A percentile compares a stretch with the other conserved stretches of the same genome.
phyloP scores from a whole-genome alignment of 768 basidiomycete species.

The Naganishia kalamii region DNA sequence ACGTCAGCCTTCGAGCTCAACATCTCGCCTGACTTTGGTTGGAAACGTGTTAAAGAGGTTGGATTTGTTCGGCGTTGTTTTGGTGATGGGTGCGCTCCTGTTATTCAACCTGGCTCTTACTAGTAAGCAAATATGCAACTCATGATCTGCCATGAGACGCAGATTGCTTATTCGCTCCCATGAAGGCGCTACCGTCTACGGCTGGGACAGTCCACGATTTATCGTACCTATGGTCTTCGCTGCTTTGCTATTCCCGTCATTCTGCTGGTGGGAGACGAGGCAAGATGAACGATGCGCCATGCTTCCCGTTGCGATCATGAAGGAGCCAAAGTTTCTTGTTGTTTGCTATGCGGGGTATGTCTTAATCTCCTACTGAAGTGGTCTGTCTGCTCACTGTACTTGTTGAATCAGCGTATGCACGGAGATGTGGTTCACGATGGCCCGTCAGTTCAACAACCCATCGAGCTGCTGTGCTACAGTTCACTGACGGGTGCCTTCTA shows the following conservation, averaged over 20 bases:
- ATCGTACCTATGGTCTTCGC: not conserved
- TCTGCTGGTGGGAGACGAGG: not conserved
- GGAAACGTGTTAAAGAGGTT: too few species aligned
- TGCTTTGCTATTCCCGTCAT: not conserved
- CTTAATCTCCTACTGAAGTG: not conserved
- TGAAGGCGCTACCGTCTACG: not conserved
- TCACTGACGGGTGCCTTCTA: not conserved
- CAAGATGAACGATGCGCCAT: not conserved
- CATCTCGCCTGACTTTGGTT: too few species aligned
- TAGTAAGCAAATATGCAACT: not conserved
- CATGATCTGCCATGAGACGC: too few species aligned
- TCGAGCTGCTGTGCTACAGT: not conserved
- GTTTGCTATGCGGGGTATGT: not conserved
- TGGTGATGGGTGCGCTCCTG: not conserved
- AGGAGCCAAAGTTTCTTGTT: not conserved
- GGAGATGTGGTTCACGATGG: not conserved
- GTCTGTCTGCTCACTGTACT: not conserved
- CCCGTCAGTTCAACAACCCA: not conserved
- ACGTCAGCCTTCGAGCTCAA: too few species aligned
- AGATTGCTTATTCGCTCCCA: too few species aligned
- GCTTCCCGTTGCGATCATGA: not conserved
- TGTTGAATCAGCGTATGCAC: not conserved
- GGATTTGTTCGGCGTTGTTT: not conserved
- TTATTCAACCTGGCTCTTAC: not conserved
- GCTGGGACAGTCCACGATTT: not conserved